Evolutionary conservation across 2,329 filamentous ascomycete genomes (phyloP).

Genomic region (Colletotrichum sp.): DNA sequence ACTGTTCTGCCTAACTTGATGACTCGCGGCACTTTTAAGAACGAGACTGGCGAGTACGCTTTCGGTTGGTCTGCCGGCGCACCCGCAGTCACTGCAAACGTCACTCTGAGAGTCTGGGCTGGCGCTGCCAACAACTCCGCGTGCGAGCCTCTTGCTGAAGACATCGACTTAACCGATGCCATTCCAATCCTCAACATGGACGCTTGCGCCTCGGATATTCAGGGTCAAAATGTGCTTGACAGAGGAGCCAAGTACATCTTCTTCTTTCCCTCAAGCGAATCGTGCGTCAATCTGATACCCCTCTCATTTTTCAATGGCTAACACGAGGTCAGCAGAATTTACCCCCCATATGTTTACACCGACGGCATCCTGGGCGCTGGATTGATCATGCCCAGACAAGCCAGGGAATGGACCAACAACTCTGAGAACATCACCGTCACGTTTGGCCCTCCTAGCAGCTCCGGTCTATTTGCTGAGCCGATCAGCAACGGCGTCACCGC

Average conservation of each 20-base stretch:
- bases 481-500: constrained; percentile 28
- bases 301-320: neutral
- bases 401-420: constrained; percentile 25
- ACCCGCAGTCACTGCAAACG: neutral
- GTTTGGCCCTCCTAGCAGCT: constrained; percentile 17
- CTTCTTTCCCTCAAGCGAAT: constrained; percentile 35
- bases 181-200: constrained; percentile 45
- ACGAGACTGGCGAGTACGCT: neutral
- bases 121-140: constrained; percentile 29
- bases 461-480: constrained; percentile 9
- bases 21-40: constrained; percentile 18
- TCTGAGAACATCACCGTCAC: constrained; percentile 27
- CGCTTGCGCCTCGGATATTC: constrained; percentile 36
- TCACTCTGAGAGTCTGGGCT: constrained; percentile 12
- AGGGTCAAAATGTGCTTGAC: constrained; percentile 42
- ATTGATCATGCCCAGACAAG: constrained; percentile 23
- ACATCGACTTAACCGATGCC: constrained; percentile 41
- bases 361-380: constrained; percentile 20
- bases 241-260: constrained; percentile 47
- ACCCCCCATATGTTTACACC: neutral
- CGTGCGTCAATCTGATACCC: neutral
- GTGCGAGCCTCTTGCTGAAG: constrained; percentile 40
- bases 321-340: neutral
- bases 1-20: constrained; percentile 19
- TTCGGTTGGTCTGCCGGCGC: constrained; percentile 19